These are phyloP conservation scores for Tetracladium marchalianum DNA, from an alignment of 495 filamentous ascomycete genomes.

Conservation along the genomic window DNA sequence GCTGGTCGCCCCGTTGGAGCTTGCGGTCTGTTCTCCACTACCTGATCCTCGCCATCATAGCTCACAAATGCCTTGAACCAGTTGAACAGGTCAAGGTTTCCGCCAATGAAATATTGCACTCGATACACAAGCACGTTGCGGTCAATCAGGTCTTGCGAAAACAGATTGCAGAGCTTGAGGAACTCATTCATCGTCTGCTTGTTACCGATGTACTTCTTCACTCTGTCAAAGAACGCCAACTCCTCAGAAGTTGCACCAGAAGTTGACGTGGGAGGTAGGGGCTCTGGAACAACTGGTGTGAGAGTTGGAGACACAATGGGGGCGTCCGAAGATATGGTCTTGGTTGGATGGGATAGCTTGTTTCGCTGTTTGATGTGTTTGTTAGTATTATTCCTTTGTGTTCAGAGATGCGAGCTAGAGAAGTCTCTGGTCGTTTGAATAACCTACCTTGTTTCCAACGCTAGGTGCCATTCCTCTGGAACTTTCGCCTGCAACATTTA, in stretches of 20 bases:
- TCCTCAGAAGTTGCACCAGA: slow-evolving; percentile 60
- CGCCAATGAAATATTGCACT: slow-evolving; percentile 76
- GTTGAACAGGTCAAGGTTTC: slow-evolving; percentile 74
- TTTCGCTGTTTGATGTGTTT: slow-evolving; percentile 28
- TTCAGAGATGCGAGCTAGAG: not conserved
- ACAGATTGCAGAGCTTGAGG: slow-evolving; percentile 89
- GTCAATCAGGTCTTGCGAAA: slow-evolving; percentile 81
- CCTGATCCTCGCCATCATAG: slow-evolving; percentile 59
- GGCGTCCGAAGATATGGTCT: slow-evolving; percentile 51
- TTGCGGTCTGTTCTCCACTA: slow-evolving; percentile 68
- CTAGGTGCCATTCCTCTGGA: slow-evolving; percentile 4
- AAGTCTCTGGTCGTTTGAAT: not conserved
- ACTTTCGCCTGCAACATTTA: slow-evolving; percentile 2
- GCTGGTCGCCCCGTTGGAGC: slow-evolving; percentile 68
- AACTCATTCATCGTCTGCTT: slow-evolving; percentile 89
- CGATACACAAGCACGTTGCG: slow-evolving; percentile 70
- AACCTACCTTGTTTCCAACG: slow-evolving; percentile 34
- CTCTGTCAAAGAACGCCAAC: slow-evolving; percentile 86
- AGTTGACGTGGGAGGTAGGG: slow-evolving; percentile 63
- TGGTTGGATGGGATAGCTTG: slow-evolving; percentile 50
- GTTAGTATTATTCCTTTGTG: slow-evolving; percentile 2
- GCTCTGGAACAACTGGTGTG: slow-evolving; percentile 76
- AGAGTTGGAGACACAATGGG: slow-evolving; percentile 77
- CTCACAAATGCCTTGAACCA: slow-evolving; percentile 75
- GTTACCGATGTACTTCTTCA: slow-evolving; percentile 92